Conservation (phyloP, 306 rosid species). For the Pueraria montana region DNA sequence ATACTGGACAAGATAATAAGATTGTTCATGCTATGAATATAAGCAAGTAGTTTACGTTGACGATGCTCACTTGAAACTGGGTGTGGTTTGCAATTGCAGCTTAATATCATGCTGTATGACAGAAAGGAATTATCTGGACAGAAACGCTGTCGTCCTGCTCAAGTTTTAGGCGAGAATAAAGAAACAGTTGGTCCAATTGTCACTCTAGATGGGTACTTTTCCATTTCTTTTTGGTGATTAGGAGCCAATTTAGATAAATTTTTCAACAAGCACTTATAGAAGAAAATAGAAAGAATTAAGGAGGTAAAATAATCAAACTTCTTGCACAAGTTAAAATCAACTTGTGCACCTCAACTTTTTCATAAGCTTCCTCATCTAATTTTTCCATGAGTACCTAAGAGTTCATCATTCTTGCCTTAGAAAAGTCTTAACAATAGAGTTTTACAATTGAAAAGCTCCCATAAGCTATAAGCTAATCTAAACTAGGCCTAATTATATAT, state of each 20-base stretch:
- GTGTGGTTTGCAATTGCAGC: conserved; percentile 61
- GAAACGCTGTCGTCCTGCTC: conserved; percentile 74
- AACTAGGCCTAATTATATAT: conserved; percentile 15
- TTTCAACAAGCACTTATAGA: neutral
- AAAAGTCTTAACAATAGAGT: neutral
- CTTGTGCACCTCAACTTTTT: neutral
- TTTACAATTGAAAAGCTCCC: neutral
- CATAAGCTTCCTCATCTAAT: neutral
- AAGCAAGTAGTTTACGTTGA: conserved; percentile 19
- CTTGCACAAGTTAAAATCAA: neutral
- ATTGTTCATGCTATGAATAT: conserved; percentile 32
- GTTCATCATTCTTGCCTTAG: neutral
- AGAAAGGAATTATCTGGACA: conserved; percentile 89
- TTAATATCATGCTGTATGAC: conserved; percentile 70
- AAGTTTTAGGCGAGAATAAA: conserved; percentile 68
- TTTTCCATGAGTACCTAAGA: neutral
- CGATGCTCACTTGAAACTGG: conserved; percentile 43
- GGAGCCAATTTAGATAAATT: neutral
- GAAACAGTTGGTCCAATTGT: conserved; percentile 55
- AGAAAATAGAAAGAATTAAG: neutral
- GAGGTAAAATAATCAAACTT: neutral
- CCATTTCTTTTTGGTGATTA: neutral
- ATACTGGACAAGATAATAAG: conserved; percentile 13
- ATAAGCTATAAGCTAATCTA: neutral
- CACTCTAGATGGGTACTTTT: conserved; percentile 64